Evolutionary conservation across 768 basidiomycete genomes (phyloP), one percentile per base, ranked within the genome.

Genomic region (Termitomyces heimii): DNA sequence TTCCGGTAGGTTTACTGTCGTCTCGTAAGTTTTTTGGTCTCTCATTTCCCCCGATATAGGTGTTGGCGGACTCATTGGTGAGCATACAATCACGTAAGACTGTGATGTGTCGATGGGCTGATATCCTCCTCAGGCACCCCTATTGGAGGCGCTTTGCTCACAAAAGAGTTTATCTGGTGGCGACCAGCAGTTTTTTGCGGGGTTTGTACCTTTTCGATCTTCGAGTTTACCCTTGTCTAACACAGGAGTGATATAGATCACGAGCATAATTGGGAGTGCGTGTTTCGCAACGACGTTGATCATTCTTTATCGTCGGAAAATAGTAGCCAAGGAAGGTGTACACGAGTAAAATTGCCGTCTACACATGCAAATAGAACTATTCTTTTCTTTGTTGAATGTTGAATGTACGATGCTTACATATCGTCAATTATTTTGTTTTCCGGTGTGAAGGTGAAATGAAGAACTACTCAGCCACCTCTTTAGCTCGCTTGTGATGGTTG

Each of bases 31-130:
- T 18, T n/a, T 9, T 3, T 18, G 7, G n/a, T 32, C n/a, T 20
- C 47, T 48, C 29, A 49, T 49, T 7, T 16, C n/a, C 26, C 8
- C 31, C 10, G 14, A 8, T 32, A 20, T 20, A 57, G 50, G 50
- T 5, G 26, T 57, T 16, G 56, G 50, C 18, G 56, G 47, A 35
- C 56, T 57, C 16, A 57, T 52, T 43, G 56, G 50, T 51, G 34
- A 7, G 26, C 14, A 31, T 20, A 18, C 26, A 50, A 37, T 16
- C 4, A 48, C 5, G 2, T 18, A 32, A 7, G 4, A 24, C 22
- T 35, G 3, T n/a, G 9, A 16, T 46, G n/a, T 20, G 18, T 20
- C 2, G 20, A 13, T 43, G 14, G 7, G 20, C 40, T 53, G n/a
- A 53, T 18, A 31, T 28, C 39, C 2, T 10, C 39, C 39, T 4